phyloP scores from a whole-genome alignment of 169 alveolate genomes.

The Cystoisospora suis region DNA sequence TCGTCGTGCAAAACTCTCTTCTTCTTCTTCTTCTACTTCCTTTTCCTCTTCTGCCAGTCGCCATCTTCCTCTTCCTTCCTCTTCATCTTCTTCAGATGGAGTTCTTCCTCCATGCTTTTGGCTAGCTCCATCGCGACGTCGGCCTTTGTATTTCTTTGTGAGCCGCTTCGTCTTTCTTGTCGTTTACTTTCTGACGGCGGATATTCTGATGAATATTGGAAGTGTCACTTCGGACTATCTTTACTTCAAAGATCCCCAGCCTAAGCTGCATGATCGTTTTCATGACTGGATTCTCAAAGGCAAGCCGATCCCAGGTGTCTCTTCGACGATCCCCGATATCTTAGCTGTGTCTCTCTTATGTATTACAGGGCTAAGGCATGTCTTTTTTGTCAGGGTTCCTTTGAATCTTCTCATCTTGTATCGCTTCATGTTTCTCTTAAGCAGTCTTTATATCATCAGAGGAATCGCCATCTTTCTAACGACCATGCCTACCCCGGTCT shows the following conservation, averaged over 20 bases:
- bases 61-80: no score
- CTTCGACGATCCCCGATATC: not conserved
- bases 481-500: constrained; percentile 25
- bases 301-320: not conserved
- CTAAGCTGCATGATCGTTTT: constrained; percentile 8
- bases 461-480: not conserved
- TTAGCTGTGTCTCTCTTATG: not conserved
- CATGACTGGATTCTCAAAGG: constrained; percentile 12
- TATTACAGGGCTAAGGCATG: not conserved
- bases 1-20: no score
- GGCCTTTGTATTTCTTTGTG: not conserved
- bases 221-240: not conserved
- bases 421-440: not conserved
- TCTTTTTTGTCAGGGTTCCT: not conserved
- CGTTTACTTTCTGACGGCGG: not conserved
- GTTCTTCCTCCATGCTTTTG: no score
- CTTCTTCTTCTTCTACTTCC: no score
- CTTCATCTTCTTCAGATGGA: no score
- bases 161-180: not conserved
- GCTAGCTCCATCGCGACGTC: not conserved
- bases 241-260: not conserved
- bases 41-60: no score
- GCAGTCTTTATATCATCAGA: not conserved
- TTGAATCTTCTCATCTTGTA: not conserved
- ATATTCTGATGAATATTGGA: not conserved